Base-by-base conservation (phyloP, 768 basidiomycete genomes). In the Aureoboletus auriporus region DNA sequence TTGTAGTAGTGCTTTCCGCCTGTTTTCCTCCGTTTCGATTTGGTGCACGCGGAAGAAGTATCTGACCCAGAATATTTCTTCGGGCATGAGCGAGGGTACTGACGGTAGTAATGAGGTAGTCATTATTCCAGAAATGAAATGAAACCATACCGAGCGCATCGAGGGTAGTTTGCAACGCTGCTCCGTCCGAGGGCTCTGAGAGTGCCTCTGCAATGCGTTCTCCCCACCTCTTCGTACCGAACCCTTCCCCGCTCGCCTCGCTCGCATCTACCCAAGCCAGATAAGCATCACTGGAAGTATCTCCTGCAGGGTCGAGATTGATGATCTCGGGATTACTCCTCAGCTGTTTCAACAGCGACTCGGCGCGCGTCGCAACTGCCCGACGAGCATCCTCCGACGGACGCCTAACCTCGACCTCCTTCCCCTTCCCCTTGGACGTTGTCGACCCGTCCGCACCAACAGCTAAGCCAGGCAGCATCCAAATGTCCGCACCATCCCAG, bases 11-110 rank as follows among this genome's bases (percentile, higher is more conserved):
- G 81, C 82, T 64, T 86, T 89, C 49, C 93, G 80, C 51, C 83
- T 82, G 58, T 79, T 81, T 63, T 89, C 87, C 54, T 92, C 89
- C n/a, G 69, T 62, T 44, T 82, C 77, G 50, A 93, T 89, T 59
- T 92, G 91, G 64, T 89, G 73, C 16, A 81, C 78, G 10, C 93
- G 79, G 79, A 93, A 96, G 71, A 93, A 93, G 70, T 89, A 95
- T 7, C 93, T 79, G 34, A 76, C 76, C 93, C 93, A 95, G 67
- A 94, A 96, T 12, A 71, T 71, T 39, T 81, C 77, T 43, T 75
- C 75, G 2, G 77, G 73, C 65, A 92, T 70, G 43, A 73, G 72
- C 10, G 77, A 73, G 2, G 90, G 89, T 2, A 91, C 91, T 93
- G 54, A n/a, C 20, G n/a, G 14, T 33, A 27, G 4, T 10, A 43